A percentile compares a stretch with the other conserved stretches of the same genome.
phyloP scores from a whole-genome alignment of 2,329 filamentous ascomycete genomes.

The Penicillium sp. region DNA sequence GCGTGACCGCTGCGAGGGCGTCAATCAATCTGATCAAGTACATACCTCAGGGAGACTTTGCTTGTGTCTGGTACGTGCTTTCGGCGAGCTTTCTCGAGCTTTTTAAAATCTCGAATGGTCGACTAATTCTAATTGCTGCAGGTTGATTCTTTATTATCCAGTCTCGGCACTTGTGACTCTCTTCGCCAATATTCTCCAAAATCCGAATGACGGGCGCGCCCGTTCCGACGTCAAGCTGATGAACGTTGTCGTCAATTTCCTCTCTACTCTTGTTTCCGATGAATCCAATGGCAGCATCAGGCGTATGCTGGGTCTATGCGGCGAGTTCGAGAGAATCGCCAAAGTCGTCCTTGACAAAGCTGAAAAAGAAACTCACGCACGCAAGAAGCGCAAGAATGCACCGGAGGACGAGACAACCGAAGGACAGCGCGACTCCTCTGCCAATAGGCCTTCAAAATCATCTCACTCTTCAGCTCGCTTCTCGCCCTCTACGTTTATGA shows the following conservation, averaged over 20 bases:
- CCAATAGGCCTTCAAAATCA: conserved; percentile 28
- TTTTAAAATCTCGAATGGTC: not conserved
- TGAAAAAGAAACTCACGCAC: conserved; percentile 76
- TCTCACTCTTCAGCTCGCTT: conserved; percentile 23
- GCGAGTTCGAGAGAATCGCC: conserved; percentile 95
- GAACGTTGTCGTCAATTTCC: conserved; percentile 87
- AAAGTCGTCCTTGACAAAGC: conserved; percentile 86
- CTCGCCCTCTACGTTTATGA: conserved; percentile 26
- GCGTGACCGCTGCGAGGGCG: conserved; percentile 86
- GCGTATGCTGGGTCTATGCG: conserved; percentile 88
- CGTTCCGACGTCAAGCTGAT: conserved; percentile 87
- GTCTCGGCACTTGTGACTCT: conserved; percentile 92
- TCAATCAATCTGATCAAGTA: conserved; percentile 95
- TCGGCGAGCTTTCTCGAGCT: not conserved
- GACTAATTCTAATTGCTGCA: conserved; percentile 22
- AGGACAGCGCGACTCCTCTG: conserved; percentile 12
- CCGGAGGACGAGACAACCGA: conserved; percentile 45
- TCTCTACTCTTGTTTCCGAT: conserved; percentile 84
- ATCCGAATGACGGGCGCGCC: conserved; percentile 83
- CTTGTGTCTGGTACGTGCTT: conserved; percentile 80
- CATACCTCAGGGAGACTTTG: conserved; percentile 90
- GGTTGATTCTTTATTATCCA: conserved; percentile 93
- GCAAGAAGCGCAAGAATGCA: conserved; percentile 79
- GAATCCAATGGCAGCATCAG: conserved; percentile 87
- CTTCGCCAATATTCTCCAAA: conserved; percentile 95